Base-by-base conservation (phyloP, 139 green algal genomes). In the Chlamydomonas schloesseri region DNA sequence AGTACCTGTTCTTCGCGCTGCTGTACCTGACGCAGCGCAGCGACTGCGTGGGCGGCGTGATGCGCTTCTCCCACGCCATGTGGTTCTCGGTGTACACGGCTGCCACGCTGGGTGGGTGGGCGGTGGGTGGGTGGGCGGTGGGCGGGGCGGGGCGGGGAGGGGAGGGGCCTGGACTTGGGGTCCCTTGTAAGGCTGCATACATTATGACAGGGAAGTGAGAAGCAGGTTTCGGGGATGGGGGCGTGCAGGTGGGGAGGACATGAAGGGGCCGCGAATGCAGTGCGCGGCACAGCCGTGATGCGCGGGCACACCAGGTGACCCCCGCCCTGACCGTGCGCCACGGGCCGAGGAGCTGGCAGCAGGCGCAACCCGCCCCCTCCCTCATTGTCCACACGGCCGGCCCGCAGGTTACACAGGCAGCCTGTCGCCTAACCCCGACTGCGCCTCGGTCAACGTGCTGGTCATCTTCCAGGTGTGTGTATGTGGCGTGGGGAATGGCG, bases 341-440 rank as follows among this genome's bases (percentile, higher is more conserved):
- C n/a, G n/a, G n/a, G n/a, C n/a, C n/a, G n/a, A n/a, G n/a, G n/a
- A n/a, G n/a, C n/a, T n/a, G n/a, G n/a, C n/a, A n/a, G n/a, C n/a
- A n/a, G n/a, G n/a, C n/a, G n/a, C n/a, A n/a, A n/a, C n/a, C n/a
- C n/a, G n/a, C n/a, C n/a, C n/a, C n/a, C n/a, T n/a, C n/a, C n/a
- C n/a, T n/a, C n/a, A n/a, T n/a, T n/a, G n/a, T n/a, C n/a, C 34
- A 3, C 26, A n/a, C 24, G 46, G 33, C 55, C 64, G 68, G 37
- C 55, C 74, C 18, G 8, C 81, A 88, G 81, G 87, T 31, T 90
- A 88, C 69, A 72, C 82, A 26, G 47, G 50, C 24, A 28, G 83
- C 26, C 73, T 93, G 64, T 67, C 83, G n/a, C 93, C 93, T 9
- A 80, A 91, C 58, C 90, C 89, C 29, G 80, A 94, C 79, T 96